Evolutionary conservation across 495 filamentous ascomycete species (phyloP).

Genomic region (Hapsidospora chrysogenum): DNA sequence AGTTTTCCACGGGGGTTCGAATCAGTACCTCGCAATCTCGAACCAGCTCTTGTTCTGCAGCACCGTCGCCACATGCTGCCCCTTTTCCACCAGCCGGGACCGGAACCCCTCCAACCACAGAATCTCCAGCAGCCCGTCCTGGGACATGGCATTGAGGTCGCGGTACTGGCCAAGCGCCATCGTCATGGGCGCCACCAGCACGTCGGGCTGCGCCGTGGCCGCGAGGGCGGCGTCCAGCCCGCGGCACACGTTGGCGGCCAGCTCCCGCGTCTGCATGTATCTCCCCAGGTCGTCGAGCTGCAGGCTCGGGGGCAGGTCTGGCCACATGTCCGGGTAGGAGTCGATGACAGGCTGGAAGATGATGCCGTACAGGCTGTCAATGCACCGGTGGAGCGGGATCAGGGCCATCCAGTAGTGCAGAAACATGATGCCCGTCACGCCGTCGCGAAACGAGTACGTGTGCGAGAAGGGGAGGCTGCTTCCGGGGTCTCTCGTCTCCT

Average conservation of each 20-base stretch:
- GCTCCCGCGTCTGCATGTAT: slow-evolving; percentile 12
- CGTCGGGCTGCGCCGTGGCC: slow-evolving; percentile 19
- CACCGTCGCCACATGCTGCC: slow-evolving; percentile 7
- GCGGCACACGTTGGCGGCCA: slow-evolving; percentile 20
- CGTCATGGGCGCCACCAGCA: slow-evolving; percentile 17
- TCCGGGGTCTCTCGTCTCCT: slow-evolving; percentile 2
- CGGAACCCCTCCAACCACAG: slow-evolving; percentile 25
- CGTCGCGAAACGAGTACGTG: slow-evolving; percentile 15
- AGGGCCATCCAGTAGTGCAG: slow-evolving; percentile 24
- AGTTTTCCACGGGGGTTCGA: no score
- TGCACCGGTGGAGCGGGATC: slow-evolving; percentile 19
- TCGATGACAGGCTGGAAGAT: slow-evolving; percentile 17
- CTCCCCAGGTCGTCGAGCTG: slow-evolving; percentile 8
- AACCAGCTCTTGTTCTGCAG: slow-evolving; percentile 3
- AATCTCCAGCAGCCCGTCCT: slow-evolving; percentile 18
- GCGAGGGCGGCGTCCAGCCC: slow-evolving; percentile 19
- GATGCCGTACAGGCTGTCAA: slow-evolving; percentile 17
- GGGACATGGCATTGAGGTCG: slow-evolving; percentile 5
- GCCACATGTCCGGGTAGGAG: slow-evolving; percentile 3
- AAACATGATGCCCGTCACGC: slow-evolving; percentile 15
- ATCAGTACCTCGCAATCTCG: slow-evolving; percentile 4
- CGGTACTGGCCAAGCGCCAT: slow-evolving; percentile 17
- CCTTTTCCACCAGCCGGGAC: slow-evolving; percentile 10
- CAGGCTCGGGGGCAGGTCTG: slow-evolving; percentile 7
- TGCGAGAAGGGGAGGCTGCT: slow-evolving; percentile 18